Base-by-base conservation (phyloP, 345 rosid species). In the Raphanus sativus region DNA sequence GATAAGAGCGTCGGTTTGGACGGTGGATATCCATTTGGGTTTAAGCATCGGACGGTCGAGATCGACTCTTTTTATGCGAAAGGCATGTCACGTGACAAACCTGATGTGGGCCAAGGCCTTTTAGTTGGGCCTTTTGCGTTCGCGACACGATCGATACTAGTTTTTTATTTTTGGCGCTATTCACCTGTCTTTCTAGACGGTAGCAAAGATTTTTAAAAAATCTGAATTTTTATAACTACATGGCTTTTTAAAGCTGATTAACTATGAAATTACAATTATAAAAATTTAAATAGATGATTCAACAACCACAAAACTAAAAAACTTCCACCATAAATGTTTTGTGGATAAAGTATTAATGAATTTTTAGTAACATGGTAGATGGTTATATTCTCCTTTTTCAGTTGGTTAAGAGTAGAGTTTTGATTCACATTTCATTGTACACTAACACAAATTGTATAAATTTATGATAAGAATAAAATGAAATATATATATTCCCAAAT, bases 31-130 rank as follows among this genome's bases (percentile, higher is more conserved):
- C 8, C 0, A 3, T 70, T 69, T 69, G 75, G 82, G 79, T 74
- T 75, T 64, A 74, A 52, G 63, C 29, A 80, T 74, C 79, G 58
- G 29, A 80, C 76, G 82, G 82, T 64, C 1, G 6, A 50, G 55
- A 21, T 56, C 55, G 4, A 55, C 29, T 79, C 60, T 8, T 8
- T 15, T 74, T 50, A 7, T 72, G 42, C 58, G 28, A 71, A 62
- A 56, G 59, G 78, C 33, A 58, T 58, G 73, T 66, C 78, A 75
- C 67, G 78, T 75, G 78, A 75, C 60, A 38, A 67, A 28, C 54
- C 26, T 56, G 5, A 13, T 1, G 61, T 67, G 72, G 73, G 73
- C 78, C 78, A 58, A 40, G n/a, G 48, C 73, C 16, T 67, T 58
- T 40, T 67, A 67, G 67, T 75, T 67, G 61, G 78, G 67, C 73